These are phyloP conservation scores for Claviceps sp. DNA, from an alignment of 2,329 filamentous ascomycete genomes.

Conservation along the genomic window DNA sequence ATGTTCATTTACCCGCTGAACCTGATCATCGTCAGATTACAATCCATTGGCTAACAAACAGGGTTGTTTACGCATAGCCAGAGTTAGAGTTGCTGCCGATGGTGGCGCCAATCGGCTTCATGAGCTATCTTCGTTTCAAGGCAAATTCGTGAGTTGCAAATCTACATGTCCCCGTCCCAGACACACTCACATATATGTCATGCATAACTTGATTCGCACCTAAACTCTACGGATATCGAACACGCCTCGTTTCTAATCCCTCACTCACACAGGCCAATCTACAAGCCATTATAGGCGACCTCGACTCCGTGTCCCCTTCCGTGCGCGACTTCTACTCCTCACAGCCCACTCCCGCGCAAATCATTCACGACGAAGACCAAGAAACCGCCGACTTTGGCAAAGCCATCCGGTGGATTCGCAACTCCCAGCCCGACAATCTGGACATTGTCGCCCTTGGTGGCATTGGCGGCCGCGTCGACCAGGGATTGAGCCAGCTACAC, in stretches of 20 bases:
- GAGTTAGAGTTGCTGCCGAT: conserved; percentile 68
- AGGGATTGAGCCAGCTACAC: conserved; percentile 79
- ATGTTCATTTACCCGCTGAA: too few species aligned
- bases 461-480: conserved; percentile 81
- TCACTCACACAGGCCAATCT: conserved; percentile 37
- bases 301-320: conserved; percentile 63
- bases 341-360: conserved; percentile 33
- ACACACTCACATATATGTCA: not conserved
- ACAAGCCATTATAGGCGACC: conserved; percentile 70
- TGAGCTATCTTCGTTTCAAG: conserved; percentile 27
- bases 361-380: conserved; percentile 67
- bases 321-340: conserved; percentile 54
- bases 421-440: conserved; percentile 19
- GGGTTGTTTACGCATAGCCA: conserved; percentile 31
- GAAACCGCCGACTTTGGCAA: conserved; percentile 88
- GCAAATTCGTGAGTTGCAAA: conserved; percentile 26
- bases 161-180: too few species aligned
- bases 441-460: conserved; percentile 76
- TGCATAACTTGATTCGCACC: not conserved
- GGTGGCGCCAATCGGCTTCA: conserved; percentile 74
- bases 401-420: conserved; percentile 49
- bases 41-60: not conserved
- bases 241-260: too few species aligned
- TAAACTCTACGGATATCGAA: too few species aligned
- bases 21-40: too few species aligned